Evolutionary conservation across 2,329 filamentous ascomycete species (phyloP).

Genomic region (Fusarium aywerte): DNA sequence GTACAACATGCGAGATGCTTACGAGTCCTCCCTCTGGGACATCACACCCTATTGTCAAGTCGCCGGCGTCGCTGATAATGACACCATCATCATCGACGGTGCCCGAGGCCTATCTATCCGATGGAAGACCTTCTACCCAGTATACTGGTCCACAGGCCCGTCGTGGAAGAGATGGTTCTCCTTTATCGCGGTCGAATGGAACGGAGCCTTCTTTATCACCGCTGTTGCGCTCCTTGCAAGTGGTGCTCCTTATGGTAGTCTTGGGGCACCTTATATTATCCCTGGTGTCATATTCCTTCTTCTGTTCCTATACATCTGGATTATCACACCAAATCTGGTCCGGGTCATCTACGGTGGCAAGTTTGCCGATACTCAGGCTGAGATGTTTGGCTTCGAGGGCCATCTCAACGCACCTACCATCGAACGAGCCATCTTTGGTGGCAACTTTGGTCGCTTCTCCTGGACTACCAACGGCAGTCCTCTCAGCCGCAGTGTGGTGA

Average conservation of each 20-base stretch:
- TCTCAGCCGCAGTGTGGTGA: constrained; percentile 43
- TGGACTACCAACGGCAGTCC: constrained; percentile 48
- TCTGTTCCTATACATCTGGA: constrained; percentile 40
- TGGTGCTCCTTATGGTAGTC: constrained; percentile 6
- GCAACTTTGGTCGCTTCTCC: constrained; percentile 45
- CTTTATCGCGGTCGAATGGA: constrained; percentile 36
- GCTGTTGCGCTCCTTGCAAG: constrained; percentile 36
- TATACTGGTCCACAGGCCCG: constrained; percentile 45
- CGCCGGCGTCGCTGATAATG: constrained; percentile 49
- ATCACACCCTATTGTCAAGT: constrained; percentile 50
- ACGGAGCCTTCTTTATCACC: constrained; percentile 35
- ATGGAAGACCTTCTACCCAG: constrained; percentile 49
- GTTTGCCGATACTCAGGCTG: constrained; percentile 46
- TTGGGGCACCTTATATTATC: not conserved
- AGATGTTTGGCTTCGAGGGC: constrained; percentile 51
- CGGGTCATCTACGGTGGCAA: constrained; percentile 46
- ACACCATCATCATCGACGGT: constrained; percentile 51
- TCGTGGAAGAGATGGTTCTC: constrained; percentile 40
- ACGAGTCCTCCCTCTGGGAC: constrained; percentile 49
- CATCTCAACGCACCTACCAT: constrained; percentile 47
- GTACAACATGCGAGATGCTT: constrained; percentile 50
- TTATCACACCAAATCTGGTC: constrained; percentile 43
- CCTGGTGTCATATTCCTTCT: constrained; percentile 42
- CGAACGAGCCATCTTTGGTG: constrained; percentile 48
- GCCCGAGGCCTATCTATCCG: constrained; percentile 48